phyloP scores from a whole-genome alignment of 192 early-diverging fungal genomes.

The Mortierella antarctica region DNA sequence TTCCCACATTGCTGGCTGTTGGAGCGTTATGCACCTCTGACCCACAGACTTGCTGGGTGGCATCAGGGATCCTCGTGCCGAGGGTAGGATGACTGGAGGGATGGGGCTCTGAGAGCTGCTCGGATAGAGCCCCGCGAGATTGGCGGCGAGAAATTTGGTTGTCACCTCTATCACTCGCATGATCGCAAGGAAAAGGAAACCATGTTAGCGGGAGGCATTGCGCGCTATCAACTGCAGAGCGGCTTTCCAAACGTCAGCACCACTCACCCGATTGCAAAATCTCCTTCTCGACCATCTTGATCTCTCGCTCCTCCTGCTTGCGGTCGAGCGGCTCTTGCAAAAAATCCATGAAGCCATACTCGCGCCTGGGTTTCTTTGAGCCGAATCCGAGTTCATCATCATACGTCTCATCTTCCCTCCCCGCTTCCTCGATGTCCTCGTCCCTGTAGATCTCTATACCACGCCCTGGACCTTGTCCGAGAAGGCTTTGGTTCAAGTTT shows the following conservation, averaged over 20 bases:
- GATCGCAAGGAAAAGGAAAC: background rate
- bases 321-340: slow-evolving; percentile 19
- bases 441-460: background rate
- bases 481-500: too few relatives aligned
- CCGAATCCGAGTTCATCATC: background rate
- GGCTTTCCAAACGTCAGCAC: background rate
- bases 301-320: slow-evolving; percentile 22
- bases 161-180: slow-evolving; percentile 15
- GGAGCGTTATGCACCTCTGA: background rate
- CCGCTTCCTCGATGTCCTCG: background rate
- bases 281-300: slow-evolving; percentile 36
- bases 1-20: background rate
- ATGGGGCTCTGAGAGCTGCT: slow-evolving; percentile 20
- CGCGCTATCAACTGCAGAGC: too few relatives aligned
- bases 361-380: background rate
- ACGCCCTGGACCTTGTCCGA: too few relatives aligned
- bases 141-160: slow-evolving; percentile 31
- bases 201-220: background rate
- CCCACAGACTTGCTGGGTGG: slow-evolving; percentile 3
- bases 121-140: slow-evolving; percentile 30
- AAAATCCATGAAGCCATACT: slow-evolving; percentile 13
- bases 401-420: background rate
- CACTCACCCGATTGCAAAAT: slow-evolving; percentile 34
- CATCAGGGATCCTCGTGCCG: slow-evolving; percentile 8
- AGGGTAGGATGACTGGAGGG: slow-evolving; percentile 30